Evolutionary conservation across 768 basidiomycete species (phyloP), one percentile per base, ranked within the genome.

Genomic region (Leccinum barrowsii): DNA sequence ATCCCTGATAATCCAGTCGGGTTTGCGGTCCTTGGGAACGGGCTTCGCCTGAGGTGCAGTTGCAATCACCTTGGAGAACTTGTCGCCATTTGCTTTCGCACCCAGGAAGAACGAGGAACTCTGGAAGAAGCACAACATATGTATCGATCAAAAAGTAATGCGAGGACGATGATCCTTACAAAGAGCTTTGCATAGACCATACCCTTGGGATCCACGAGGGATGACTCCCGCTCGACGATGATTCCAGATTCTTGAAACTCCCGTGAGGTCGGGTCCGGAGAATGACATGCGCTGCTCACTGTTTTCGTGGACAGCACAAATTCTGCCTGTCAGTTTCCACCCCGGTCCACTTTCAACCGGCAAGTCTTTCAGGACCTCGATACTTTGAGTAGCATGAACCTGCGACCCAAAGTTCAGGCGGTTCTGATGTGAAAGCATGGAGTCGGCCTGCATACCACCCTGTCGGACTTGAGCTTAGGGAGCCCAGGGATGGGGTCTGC

Each of bases 351-450:
- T 88, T 34, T 84, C 86, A 0, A 80, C 70, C 0, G 92, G 92
- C 51, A 95, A 75, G n/a, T 86, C 82, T 70, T 85, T 89, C 59
- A 94, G 67, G 28, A 92, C 80, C 71, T 94, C 85, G 58, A 94
- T 89, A 7, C 83, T 85, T 70, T 93, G 91, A 11, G 84, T 84
- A 5, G 76, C 92, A 66, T 94, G 92, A 4, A 92, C 85, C 87
- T 91, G 49, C 15, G 15, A 34, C n/a, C 11, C 34, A 5, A 46
- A 12, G 22, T 8, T 54, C 15, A 47, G 53, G 4, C 28, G 13
- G 13, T 26, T 40, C 30, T 7, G 2, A 10, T 21, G 34, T 37
- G 32, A 7, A 13, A 34, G 24, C 4, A 5, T 30, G 30, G 4
- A 55, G 35, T 46, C 4, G 7, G 47, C 11, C 26, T 2, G 73